Base-by-base conservation (phyloP, 257 asterid species). In the Henckelia pumila region DNA sequence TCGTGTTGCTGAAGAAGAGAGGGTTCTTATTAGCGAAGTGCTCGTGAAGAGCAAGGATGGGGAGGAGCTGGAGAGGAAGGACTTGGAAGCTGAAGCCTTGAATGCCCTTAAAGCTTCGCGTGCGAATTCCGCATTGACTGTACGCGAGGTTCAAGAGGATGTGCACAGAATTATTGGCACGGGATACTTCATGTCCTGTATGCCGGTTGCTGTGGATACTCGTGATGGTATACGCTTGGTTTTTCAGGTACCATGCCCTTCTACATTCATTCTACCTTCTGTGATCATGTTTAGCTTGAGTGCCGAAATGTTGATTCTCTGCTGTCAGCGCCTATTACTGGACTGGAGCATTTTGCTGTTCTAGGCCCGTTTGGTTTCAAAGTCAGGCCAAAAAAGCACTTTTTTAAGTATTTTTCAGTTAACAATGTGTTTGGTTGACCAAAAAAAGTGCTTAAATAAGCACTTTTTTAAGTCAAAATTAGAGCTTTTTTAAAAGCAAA, bases 131-230 rank as follows among this genome's bases (percentile, higher is more conserved):
- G 97, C 99, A 0, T 91, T 91, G n/a, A 94, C 96, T 7, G 95
- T 84, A 29, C 82, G 89, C 6, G 99, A 94, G 73, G 97, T 94
- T 72, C 95, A 94, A 76, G 99, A 94, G 61, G 99, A 94, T 71
- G 99, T 91, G 53, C 97, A 85, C 77, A 78, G 97, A 81, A 87
- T 94, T 52, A 82, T 94, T 61, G 89, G 88, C 69, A 94, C 96
- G 73, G 96, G 97, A 0, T 90, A 90, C 71, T 94, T 94, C 77
- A 83, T 79, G 75, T 94, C 99, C 23, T 94, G 96, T 71, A 84
- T 88, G 89, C 99, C 97, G 0, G 95, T 94, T 1, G 99, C 97
- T 0, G 96, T 91, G 16, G 99, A 94, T 75, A 91, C 99, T 9
- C 86, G 96, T 32, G 99, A 94, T 66, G 99, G 99, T 60, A 91